Percentiles rank a stretch among this genome's conserved stretches.
Conservation (phyloP, 179 eudicot species). For the Carnegiea gigantea region DNA sequence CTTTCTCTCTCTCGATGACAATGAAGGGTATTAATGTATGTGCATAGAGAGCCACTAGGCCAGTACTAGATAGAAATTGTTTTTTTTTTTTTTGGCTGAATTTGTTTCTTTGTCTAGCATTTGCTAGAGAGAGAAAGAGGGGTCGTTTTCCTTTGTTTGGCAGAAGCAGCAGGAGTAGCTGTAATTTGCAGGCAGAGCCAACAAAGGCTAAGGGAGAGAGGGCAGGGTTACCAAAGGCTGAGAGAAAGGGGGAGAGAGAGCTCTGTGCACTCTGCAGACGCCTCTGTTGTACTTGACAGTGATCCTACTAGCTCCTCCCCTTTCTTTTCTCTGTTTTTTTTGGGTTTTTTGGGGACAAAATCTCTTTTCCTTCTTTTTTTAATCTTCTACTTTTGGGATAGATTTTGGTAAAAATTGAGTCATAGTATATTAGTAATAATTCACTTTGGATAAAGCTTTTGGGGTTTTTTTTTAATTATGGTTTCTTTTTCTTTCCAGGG, state of each 20-base stretch:
- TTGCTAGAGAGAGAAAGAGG: background rate
- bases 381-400: background rate
- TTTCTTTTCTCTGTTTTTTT: background rate
- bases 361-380: background rate
- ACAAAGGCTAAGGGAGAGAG: conserved; percentile 2
- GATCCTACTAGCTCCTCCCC: background rate
- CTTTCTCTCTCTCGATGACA: background rate
- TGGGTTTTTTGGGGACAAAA: background rate
- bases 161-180: background rate
- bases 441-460: no score
- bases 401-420: background rate
- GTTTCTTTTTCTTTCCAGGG: no score
- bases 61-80: background rate
- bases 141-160: conserved; percentile 2
- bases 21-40: conserved; percentile 5
- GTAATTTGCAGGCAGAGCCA: conserved; percentile 9
- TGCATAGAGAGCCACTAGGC: conserved; percentile 7
- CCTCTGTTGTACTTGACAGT: conserved; percentile 8
- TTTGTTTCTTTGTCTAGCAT: background rate
- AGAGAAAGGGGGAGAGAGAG: background rate
- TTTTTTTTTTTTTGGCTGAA: background rate
- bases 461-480: no score
- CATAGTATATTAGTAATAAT: no score
- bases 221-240: background rate
- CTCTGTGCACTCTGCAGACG: conserved; percentile 1